These are phyloP conservation scores for Mycena galopus DNA, from an alignment of 768 basidiomycete genomes.

Conservation along the genomic window DNA sequence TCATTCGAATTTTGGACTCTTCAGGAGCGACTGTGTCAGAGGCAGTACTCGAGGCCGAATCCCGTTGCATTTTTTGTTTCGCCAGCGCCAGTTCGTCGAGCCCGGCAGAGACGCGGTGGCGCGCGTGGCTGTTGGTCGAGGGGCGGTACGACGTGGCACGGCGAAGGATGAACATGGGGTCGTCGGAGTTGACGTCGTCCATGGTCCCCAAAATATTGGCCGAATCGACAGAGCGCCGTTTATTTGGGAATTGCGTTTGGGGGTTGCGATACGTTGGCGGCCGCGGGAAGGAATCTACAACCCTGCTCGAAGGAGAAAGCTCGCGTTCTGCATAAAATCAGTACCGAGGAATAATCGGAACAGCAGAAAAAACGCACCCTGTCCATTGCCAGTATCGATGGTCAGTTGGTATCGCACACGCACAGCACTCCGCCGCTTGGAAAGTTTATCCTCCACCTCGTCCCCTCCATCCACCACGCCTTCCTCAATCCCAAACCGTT, in stretches of 20 bases:
- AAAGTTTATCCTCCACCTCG: constrained; percentile 93
- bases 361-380: constrained; percentile 65
- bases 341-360: constrained; percentile 9
- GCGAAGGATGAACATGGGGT: constrained; percentile 92
- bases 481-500: constrained; percentile 93
- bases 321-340: constrained; percentile 70
- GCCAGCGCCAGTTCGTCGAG: constrained; percentile 84
- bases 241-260: constrained; percentile 70
- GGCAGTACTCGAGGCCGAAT: constrained; percentile 71
- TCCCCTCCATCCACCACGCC: constrained; percentile 99
- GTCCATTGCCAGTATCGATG: constrained; percentile 64
- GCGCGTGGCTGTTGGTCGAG: constrained; percentile 61
- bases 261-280: constrained; percentile 79
- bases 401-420: constrained; percentile 89
- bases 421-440: constrained; percentile 81
- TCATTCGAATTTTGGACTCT: constrained; percentile 29
- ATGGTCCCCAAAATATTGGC: constrained; percentile 73
- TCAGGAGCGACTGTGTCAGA: constrained; percentile 57
- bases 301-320: constrained; percentile 82
- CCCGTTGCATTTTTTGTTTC: constrained; percentile 72
- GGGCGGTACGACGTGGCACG: constrained; percentile 82
- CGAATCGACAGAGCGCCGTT: constrained; percentile 91
- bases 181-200: constrained; percentile 84
- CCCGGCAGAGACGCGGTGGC: constrained; percentile 79
- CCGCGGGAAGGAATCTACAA: constrained; percentile 85